Evolutionary conservation across 2,329 filamentous ascomycete genomes (phyloP), one percentile per base, ranked within the genome.

Genomic region (Tolypocladium cylindrosporum): DNA sequence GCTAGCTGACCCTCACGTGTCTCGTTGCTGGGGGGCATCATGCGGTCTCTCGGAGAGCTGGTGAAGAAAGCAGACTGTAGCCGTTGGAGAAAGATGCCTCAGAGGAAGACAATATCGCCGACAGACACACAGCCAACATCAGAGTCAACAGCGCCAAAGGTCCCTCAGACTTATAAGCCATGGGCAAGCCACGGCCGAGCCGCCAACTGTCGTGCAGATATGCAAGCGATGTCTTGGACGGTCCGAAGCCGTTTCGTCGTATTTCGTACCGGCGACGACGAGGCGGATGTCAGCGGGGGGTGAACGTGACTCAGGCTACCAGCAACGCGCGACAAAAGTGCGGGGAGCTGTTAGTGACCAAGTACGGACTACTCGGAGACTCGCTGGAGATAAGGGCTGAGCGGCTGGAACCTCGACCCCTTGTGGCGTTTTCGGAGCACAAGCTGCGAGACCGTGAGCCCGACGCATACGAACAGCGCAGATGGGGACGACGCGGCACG

Each of bases 191-290:
- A n/a, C 40, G 40, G 16, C 16, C 40, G 8, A n/a, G 40, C 19
- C 16, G 10, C 40, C 45, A 27, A 50, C 27, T 14, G 45, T n/a
- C 7, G 27, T 50, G 16, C 16, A 50, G 45, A 50, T 34, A 14
- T 50, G 13, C 27, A n/a, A 11, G 27, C 16, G 27, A 50, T 11
- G 14, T 50, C 45, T 34, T 50, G 48, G 19, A n/a, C 27, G 16
- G 45, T 4, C 31, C 21, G 21, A 24, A 24, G 21, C 21, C 21
- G 19, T 27, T 27, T 27, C 4, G 48, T 54, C 56, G 51, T 57
- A 57, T 57, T 50, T 54, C 56, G 56, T 55, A 57, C 56, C 56
- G 51, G 24, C 53, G 21, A 14, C 27, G 27, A 51, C 45, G 13
- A 39, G 37, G 37, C 37, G 9, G 11, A 39, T 39, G 37, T 13